These are phyloP conservation scores for Silene coronaria DNA, from an alignment of 179 eudicot genomes.

Conservation along the genomic window DNA sequence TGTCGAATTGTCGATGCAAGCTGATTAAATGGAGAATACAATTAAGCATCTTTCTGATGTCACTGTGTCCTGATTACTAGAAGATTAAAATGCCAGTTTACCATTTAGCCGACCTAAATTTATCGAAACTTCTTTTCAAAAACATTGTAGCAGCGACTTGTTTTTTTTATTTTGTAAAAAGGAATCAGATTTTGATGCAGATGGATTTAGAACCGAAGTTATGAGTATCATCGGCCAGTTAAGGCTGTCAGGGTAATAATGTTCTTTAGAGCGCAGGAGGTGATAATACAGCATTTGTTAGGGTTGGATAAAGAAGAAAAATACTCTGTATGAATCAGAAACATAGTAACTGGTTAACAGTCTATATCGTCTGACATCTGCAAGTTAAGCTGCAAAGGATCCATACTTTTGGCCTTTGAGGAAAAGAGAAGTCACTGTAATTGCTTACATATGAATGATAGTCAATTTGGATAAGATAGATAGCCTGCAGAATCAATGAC, in stretches of 20 bases:
- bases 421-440: conserved; percentile 16
- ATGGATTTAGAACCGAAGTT: too few species aligned
- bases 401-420: conserved; percentile 10
- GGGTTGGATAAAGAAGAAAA: too few species aligned
- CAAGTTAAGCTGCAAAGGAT: conserved; percentile 14
- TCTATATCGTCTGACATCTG: conserved; percentile 9
- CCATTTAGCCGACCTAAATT: neutral
- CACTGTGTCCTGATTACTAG: neutral
- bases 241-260: neutral
- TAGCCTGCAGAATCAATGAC: conserved; percentile 12
- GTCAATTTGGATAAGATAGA: conserved; percentile 26
- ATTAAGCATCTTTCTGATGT: conserved; percentile 18
- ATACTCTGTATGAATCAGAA: neutral
- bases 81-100: neutral
- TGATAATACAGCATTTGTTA: too few species aligned
- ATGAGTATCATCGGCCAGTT: too few species aligned
- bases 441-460: conserved; percentile 14
- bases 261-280: neutral
- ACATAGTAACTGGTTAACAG: neutral
- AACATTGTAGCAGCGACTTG: too few species aligned
- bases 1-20: conserved; percentile 15
- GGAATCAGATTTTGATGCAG: too few species aligned
- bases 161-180: too few species aligned
- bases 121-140: too few species aligned
- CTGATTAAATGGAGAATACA: conserved; percentile 15